Percentiles rank a stretch among this genome's conserved stretches.
These are phyloP conservation scores for Pyrenochaeta sp. DNA, from an alignment of 2,329 filamentous ascomycete species.

Conservation along the genomic window DNA sequence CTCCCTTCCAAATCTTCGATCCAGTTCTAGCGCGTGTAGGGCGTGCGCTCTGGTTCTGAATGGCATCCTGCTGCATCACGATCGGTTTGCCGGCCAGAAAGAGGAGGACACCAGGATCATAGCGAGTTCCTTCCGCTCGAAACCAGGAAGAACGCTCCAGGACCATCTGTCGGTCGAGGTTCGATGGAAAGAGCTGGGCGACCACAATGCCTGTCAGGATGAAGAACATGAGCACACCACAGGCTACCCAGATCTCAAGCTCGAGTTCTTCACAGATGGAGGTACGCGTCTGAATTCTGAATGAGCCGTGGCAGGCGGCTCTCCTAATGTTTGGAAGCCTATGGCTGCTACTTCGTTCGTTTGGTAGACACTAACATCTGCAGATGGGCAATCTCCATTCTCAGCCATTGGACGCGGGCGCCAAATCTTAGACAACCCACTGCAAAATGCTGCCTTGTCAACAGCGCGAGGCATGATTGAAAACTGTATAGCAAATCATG, in stretches of 20 bases:
- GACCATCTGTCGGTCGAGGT: conserved; percentile 47
- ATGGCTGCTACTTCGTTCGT: neutral
- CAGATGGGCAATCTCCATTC: conserved; percentile 46
- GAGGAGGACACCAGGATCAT: conserved; percentile 37
- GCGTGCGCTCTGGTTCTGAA: conserved; percentile 46
- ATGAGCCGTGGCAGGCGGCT: neutral
- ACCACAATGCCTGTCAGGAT: conserved; percentile 26
- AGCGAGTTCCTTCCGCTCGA: conserved; percentile 38
- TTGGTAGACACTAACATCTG: conserved; percentile 21
- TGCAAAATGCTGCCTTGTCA: conserved; percentile 39
- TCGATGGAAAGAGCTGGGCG: conserved; percentile 36
- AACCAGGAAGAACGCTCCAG: conserved; percentile 25
- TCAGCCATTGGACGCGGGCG: conserved; percentile 47
- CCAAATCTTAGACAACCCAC: conserved; percentile 37
- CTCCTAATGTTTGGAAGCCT: no score
- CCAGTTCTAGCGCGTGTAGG: conserved; percentile 40
- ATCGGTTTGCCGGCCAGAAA: conserved; percentile 33
- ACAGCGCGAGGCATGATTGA: conserved; percentile 39
- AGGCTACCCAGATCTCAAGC: conserved; percentile 45
- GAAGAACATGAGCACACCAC: conserved; percentile 30
- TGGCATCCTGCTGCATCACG: conserved; percentile 44
- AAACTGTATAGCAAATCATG: conserved; percentile 40
- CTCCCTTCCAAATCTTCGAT: conserved; percentile 38
- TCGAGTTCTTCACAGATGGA: conserved; percentile 48
- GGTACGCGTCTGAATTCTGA: conserved; percentile 27